A percentile compares a stretch with the other conserved stretches of the same genome.
phyloP scores from a whole-genome alignment of 139 green algal genomes.

The Chlorella sorokiniana region DNA sequence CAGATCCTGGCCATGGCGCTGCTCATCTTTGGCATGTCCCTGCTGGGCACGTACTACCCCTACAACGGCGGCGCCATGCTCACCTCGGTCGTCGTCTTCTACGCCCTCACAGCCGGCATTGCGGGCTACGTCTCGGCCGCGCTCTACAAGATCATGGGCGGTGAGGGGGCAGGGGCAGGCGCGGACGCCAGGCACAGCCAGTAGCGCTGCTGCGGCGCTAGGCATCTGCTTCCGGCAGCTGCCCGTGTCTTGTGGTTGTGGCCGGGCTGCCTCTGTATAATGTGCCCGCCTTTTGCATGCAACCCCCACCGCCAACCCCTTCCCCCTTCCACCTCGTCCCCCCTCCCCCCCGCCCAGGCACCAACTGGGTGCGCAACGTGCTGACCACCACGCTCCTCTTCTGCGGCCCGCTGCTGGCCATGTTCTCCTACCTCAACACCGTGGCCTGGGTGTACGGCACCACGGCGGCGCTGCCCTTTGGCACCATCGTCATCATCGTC shows the following conservation, averaged over 20 bases:
- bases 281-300: neutral
- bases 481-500: constrained; percentile 88
- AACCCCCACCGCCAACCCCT: neutral
- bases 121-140: constrained; percentile 84
- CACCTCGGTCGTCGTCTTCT: constrained; percentile 86
- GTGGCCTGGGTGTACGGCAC: constrained; percentile 74
- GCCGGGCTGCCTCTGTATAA: too few relatives aligned
- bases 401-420: constrained; percentile 78
- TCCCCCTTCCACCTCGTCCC: too few relatives aligned
- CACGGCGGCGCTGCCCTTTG: constrained; percentile 85
- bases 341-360: constrained; percentile 38
- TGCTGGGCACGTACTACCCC: constrained; percentile 92
- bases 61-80: constrained; percentile 93
- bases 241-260: neutral
- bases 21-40: constrained; percentile 81
- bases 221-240: too few relatives aligned
- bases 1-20: constrained; percentile 83
- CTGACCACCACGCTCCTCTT: constrained; percentile 76
- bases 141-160: constrained; percentile 85
- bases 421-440: constrained; percentile 82
- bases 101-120: constrained; percentile 83
- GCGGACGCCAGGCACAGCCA: too few relatives aligned
- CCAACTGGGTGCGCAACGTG: constrained; percentile 79
- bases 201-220: too few relatives aligned
- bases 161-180: neutral